Evolutionary conservation across 2,329 filamentous ascomycete species (phyloP), one percentile per base, ranked within the genome.

Genomic region (Apiospora phragmitis): DNA sequence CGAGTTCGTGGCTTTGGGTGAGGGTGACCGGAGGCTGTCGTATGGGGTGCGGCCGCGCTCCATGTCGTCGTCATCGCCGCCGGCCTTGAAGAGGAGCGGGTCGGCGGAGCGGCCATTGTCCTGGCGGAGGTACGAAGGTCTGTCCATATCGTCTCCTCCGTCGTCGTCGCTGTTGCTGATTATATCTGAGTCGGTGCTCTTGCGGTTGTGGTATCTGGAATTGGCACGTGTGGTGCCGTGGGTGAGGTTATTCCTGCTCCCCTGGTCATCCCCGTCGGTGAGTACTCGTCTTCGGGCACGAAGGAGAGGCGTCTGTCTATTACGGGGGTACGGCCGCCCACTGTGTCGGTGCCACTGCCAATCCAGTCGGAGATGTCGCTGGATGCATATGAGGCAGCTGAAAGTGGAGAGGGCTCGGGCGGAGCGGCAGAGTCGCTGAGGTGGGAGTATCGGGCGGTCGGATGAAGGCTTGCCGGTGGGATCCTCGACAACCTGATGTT

Each of bases 21-120:
- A 76, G 66, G 80, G 77, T 59, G 75, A 70, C 51, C 74, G 71
- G 70, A 78, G 72, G 69, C 77, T 70, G 69, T 70, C 74, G 69
- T 75, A 76, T 62, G 77, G 76, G 66, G 75, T 65, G 71, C 74
- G 76, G 43, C 76, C 75, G 65, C 76, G 73, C 42, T 79, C 79
- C 62, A 74, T 68, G 26, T 75, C 75, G 32, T 71, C 73, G 24
- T 78, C 74, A 68, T 79, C 79, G 68, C 77, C 74, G 47, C 77
- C 38, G 38, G 38, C 74, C 69, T 82, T 82, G 71, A 80, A 78
- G 5, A 86, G 79, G 29, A 85, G 79, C 51, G 83, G 83, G n/a
- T 79, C 79, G 24, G 76, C 81, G 26, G 83, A 83, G 62, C 85
- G 85, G 70, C 83, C 84, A 70, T 87, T 84, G 2, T 80, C 79